phyloP scores from a whole-genome alignment of 1,284 basidiomycete genomes.

The Agaricales sp. region DNA sequence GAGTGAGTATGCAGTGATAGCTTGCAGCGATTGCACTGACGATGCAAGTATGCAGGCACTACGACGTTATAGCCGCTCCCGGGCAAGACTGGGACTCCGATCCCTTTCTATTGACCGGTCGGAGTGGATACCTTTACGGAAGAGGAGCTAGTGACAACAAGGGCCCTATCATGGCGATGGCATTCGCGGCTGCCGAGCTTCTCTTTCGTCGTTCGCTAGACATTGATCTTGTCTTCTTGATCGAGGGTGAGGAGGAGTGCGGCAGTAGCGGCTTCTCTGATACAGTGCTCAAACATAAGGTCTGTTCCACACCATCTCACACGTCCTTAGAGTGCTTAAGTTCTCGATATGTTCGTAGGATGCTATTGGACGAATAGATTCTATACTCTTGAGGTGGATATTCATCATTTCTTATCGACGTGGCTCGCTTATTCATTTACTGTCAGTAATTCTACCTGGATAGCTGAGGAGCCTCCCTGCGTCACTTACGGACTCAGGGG shows the following conservation, averaged over 20 bases:
- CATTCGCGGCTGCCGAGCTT: slow-evolving; percentile 81
- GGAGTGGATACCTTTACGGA: slow-evolving; percentile 91
- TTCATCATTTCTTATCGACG: not conserved
- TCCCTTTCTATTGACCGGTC: slow-evolving; percentile 77
- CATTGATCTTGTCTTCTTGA: slow-evolving; percentile 82
- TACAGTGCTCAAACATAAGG: slow-evolving; percentile 70
- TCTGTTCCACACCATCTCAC: slow-evolving; percentile 14
- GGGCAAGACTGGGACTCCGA: slow-evolving; percentile 72
- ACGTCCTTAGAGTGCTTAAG: not conserved
- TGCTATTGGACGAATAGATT: slow-evolving; percentile 76
- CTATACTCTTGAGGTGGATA: slow-evolving; percentile 69
- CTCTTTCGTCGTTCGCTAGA: slow-evolving; percentile 66
- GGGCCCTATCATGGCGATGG: slow-evolving; percentile 87
- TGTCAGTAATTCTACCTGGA: slow-evolving; percentile 90
- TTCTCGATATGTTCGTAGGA: slow-evolving; percentile 30
- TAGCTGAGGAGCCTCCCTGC: slow-evolving; percentile 89
- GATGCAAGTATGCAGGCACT: slow-evolving; percentile 48
- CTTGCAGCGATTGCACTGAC: slow-evolving; percentile 1
- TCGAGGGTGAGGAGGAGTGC: slow-evolving; percentile 95
- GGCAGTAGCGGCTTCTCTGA: slow-evolving; percentile 82
- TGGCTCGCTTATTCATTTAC: slow-evolving; percentile 1
- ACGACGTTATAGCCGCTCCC: slow-evolving; percentile 84
- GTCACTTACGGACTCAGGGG: slow-evolving; percentile 93
- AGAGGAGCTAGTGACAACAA: slow-evolving; percentile 90
- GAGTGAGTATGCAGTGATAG: slow-evolving; percentile 10